Base-by-base conservation (phyloP, 2,329 filamentous ascomycete species). In the Dactylonectria macrodidyma region DNA sequence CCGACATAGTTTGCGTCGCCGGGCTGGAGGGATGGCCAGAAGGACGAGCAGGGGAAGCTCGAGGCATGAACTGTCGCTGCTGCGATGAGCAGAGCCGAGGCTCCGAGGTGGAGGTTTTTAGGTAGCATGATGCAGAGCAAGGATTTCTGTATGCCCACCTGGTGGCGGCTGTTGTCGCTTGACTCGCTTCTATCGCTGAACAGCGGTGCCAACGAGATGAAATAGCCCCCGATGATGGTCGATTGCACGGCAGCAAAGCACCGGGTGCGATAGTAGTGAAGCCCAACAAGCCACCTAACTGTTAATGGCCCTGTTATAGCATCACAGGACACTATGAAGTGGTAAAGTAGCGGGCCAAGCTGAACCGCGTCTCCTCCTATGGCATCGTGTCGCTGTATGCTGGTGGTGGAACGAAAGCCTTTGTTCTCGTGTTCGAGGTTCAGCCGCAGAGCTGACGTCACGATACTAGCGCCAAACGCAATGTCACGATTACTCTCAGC, bases 21-120 rank as follows among this genome's bases (percentile, higher is more conserved):
- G 16, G 58, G 58, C 14, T n/a, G 44, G 52, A 58, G 24, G 19
- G 57, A 61, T 11, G 63, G 63, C 58, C 58, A 66, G 44, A 66
- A 66, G 11, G 48, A 62, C 12, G 63, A 58, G 46, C 58, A 62
- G 52, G 38, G 59, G 56, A 56, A 65, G 26, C 10, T 24, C 7
- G 41, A 16, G 16, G 19, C 26, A 7, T 58, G 55, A 30, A 44
- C 55, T 7, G 30, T 12, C 24, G 55, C 38, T 6, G 30, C 19
- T 24, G 55, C 38, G 19, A 58, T 22, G 26, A 41, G 36, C 16
- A 58, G n/a, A 14, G 36, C 7, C 19, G 26, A 30, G 26, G 19
- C 12, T 6, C 24, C 38, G 41, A 34, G 22, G 7, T 47, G 12
- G 38, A 44, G 41, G 16, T 3, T 52, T 34, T 34, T 34, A 9